Conservation (phyloP, 2,329 filamentous ascomycete species). For the Diaporthe destruens region DNA sequence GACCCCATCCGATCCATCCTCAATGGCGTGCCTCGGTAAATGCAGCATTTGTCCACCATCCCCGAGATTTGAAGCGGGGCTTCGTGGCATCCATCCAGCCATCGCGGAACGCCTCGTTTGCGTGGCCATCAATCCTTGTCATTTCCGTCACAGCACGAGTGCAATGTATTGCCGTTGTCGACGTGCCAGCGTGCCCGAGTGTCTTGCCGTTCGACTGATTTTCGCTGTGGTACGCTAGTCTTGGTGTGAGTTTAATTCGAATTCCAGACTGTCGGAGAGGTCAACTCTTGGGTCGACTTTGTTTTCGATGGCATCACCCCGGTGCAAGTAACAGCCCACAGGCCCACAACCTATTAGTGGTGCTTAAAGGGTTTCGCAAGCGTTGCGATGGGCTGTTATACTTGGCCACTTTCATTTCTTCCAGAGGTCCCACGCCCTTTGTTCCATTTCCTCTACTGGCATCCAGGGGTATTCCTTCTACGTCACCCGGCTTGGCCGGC, state of each 20-base stretch:
- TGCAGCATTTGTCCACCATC: background rate
- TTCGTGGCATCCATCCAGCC: background rate
- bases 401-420: background rate
- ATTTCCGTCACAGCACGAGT: no score
- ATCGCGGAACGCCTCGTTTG: no score
- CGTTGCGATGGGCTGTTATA: no score
- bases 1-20: background rate
- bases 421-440: background rate
- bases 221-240: slow-evolving; percentile 2
- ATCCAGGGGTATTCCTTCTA: background rate
- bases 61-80: slow-evolving; percentile 22
- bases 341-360: no score
- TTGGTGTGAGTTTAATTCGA: slow-evolving; percentile 20
- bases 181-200: background rate
- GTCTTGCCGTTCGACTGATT: background rate
- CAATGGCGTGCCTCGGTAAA: background rate
- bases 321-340: background rate
- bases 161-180: background rate
- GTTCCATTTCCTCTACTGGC: no score
- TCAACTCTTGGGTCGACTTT: slow-evolving; percentile 3
- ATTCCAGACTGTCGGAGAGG: background rate
- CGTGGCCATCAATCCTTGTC: no score
- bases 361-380: background rate
- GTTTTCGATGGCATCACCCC: background rate
- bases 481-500: background rate